Percentiles rank a stretch among this genome's conserved stretches.
phyloP scores from a whole-genome alignment of 1,284 basidiomycete species.

The Puccinia novopanici region DNA sequence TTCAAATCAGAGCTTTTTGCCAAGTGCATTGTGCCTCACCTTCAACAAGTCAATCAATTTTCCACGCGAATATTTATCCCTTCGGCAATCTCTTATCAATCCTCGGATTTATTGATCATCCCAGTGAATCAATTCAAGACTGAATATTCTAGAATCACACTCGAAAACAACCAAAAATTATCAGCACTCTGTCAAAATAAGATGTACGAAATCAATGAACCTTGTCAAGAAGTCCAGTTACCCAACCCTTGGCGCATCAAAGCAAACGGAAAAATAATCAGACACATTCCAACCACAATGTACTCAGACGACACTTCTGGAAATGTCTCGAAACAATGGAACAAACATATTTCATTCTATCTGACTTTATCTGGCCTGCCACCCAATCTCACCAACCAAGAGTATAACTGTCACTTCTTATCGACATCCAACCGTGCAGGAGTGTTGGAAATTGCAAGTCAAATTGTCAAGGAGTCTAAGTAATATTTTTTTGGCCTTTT shows the following conservation, averaged over 20 bases:
- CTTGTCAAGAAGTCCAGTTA: neutral
- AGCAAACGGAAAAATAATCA: neutral
- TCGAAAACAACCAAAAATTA: neutral
- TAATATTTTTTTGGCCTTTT: neutral
- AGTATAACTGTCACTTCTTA: constrained; percentile 35
- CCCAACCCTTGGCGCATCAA: neutral
- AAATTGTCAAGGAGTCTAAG: constrained; percentile 11
- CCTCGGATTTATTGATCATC: neutral
- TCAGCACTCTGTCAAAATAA: neutral
- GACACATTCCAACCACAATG: neutral
- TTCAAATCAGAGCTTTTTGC: neutral
- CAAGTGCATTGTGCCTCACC: neutral
- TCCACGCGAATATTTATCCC: neutral
- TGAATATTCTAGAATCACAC: neutral
- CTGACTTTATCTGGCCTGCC: constrained; percentile 10
- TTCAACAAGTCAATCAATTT: neutral
- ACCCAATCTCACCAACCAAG: neutral
- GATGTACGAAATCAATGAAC: neutral
- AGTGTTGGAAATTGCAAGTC: neutral
- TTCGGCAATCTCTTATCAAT: neutral
- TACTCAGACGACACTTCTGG: constrained; percentile 13
- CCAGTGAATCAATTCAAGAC: neutral
- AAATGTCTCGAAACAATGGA: neutral
- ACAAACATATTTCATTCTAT: too few relatives aligned
- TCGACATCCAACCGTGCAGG: constrained; percentile 24